phyloP scores from a whole-genome alignment of 192 early-diverging fungal genomes.

The Coemansia sp. region DNA sequence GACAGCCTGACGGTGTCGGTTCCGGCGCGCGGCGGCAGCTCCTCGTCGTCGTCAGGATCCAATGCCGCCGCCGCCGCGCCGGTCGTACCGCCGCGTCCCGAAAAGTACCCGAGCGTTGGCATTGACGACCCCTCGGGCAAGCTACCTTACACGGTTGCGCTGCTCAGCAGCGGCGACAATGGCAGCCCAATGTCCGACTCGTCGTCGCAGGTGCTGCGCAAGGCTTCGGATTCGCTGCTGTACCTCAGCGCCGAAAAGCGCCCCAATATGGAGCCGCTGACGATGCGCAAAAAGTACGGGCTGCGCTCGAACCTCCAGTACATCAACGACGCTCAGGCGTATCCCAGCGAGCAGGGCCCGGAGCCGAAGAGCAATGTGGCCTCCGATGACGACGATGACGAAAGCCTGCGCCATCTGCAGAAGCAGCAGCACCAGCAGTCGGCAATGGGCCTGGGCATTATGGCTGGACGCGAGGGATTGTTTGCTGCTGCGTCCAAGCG shows the following conservation, averaged over 20 bases:
- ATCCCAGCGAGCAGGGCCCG: slow-evolving; percentile 20
- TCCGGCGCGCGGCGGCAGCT: not conserved
- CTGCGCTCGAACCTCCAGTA: slow-evolving; percentile 47
- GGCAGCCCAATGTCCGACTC: slow-evolving; percentile 9
- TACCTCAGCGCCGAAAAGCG: slow-evolving; percentile 50
- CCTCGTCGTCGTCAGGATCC: not conserved
- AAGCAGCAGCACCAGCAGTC: not conserved
- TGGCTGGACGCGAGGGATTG: slow-evolving; percentile 7
- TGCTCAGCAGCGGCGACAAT: slow-evolving; percentile 1
- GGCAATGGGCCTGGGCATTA: slow-evolving; percentile 11
- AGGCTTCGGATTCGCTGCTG: slow-evolving; percentile 46
- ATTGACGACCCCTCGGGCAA: slow-evolving; percentile 4
- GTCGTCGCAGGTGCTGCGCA: slow-evolving; percentile 38
- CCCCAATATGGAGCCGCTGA: slow-evolving; percentile 42
- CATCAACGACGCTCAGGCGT: slow-evolving; percentile 14
- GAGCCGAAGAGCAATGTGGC: slow-evolving; percentile 19
- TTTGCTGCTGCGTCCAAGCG: slow-evolving; percentile 8
- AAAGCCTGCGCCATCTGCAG: not conserved
- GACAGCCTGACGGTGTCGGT: slow-evolving; percentile 3
- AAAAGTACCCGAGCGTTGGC: slow-evolving; percentile 25
- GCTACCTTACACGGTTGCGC: slow-evolving; percentile 6
- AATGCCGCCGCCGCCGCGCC: slow-evolving; percentile 6
- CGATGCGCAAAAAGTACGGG: slow-evolving; percentile 51
- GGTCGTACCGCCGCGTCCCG: slow-evolving; percentile 23
- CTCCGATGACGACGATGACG: not conserved